Evolutionary conservation across 495 filamentous ascomycete species (phyloP), one percentile per base, ranked within the genome.

Genomic region (Hyaloscypha finlandica): DNA sequence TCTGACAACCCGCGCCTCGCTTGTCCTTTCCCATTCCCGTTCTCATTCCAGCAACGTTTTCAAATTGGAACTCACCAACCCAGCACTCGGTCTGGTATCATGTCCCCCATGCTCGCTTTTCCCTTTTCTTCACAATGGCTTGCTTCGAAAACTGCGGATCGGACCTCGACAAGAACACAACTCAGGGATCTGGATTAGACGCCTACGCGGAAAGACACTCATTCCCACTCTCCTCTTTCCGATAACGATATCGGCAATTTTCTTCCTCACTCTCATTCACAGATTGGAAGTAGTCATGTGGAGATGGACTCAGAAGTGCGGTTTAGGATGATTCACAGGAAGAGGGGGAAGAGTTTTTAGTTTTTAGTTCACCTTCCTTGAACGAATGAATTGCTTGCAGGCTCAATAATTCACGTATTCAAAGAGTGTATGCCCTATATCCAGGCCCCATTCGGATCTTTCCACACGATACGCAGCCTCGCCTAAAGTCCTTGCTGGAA

Each of bases 1-100:
- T 75, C 56, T 74, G 64, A 72, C 64, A 56, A 56, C 4, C 42
- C 16, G 16, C 16, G 25, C 25, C 25, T 25, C 25, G 25, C 25
- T 2, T 25, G 25, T 25, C 25, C 2, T 2, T 48, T 48, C 42
- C 11, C 9, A 16, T 48, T 48, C 11, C 42, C 42, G 42, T 48
- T 19, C 9, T 14, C 4, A 19, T 48, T 48, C 42, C 42, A 48
- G 9, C 42, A 19, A 48, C 8, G 6, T 12, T 37, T 37, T 37
- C 35, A 12, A 37, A 37, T 37, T 12, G 0, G 35, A 12, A 37
- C 35, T 37, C 12, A 6, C 35, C 6, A 3, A 37, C 35, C 35
- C 35, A 37, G 35, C 35, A 8, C 35, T 37, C 35, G 35, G 12
- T 37, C 35, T 1, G 2, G 25, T 3, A 8, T 1, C 35, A 12